Evolutionary conservation across 2,329 filamentous ascomycete genomes (phyloP), one percentile per base, ranked within the genome.

Genomic region (Coleophoma cylindrospora): DNA sequence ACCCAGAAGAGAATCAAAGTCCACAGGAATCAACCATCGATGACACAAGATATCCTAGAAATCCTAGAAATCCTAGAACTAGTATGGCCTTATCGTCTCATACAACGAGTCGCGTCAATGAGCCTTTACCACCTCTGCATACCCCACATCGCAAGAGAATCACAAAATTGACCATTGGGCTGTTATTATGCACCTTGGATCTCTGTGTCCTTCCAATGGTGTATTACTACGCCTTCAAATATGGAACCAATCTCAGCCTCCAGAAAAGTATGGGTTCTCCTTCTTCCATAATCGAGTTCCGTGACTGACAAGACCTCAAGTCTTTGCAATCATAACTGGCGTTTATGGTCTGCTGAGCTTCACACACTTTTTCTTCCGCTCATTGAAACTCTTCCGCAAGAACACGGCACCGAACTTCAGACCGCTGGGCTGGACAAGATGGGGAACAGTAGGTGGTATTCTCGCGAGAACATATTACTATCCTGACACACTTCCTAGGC

Each of bases 261-360:
- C 60, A 62, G 56, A 52, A 57, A 27, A 53, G 58, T 59, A 57
- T 34, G 53, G 17, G 14, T 36, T 37, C 17, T 19, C 36, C 32
- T 36, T 27, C 4, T 36, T 32, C 3, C 15, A 33, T 11, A 19
- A n/a, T 14, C 22, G 14, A 4, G 22, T 21, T 17, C 15, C 15
- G 19, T 36, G 19, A 32, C 17, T 47, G 47, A 52, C n/a, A 5
- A 7, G 12, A 19, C 12, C n/a, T 38, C 22, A 33, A 61, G 57
- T 61, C 9, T 62, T 62, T 27, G 60, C 51, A 5, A 52, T 61
- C 4, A 61, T 61, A 21, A 61, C 60, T 12, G 54, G 50, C 17
- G 54, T 61, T 1, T 61, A 58, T 54, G 60, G 59, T 15, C 34
- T 61, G 49, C 49, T 61, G 8, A 61, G 59, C 45, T 62, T 62